Conservation (phyloP, 352 stramenopile genomes). For the Pythium chondricola region DNA sequence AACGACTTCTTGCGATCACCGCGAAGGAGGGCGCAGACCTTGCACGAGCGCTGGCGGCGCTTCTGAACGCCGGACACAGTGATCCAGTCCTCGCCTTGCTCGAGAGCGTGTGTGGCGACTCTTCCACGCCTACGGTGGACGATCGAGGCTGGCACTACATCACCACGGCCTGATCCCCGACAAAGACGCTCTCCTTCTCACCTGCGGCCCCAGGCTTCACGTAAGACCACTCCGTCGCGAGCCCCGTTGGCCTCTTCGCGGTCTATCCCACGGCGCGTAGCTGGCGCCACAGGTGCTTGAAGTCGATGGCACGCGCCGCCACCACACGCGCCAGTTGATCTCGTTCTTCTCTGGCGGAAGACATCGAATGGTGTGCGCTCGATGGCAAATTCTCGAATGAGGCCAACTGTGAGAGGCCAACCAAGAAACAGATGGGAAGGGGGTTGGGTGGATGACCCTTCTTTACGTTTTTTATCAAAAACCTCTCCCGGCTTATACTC, state of each 20-base stretch:
- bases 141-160: no score
- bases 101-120: not conserved
- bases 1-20: slow-evolving; percentile 14
- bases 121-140: no score
- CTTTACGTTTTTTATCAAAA: not conserved
- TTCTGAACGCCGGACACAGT: slow-evolving; percentile 9
- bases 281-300: not conserved
- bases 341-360: not conserved
- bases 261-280: not conserved
- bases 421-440: not conserved
- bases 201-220: no score
- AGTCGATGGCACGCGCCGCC: no score
- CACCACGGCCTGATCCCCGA: no score
- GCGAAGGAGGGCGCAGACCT: slow-evolving; percentile 11
- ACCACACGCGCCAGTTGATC: no score
- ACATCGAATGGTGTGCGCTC: not conserved
- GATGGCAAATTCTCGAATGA: not conserved
- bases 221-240: not conserved
- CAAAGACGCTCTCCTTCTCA: no score
- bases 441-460: not conserved
- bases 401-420: not conserved
- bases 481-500: not conserved
- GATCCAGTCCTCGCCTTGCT: slow-evolving; percentile 8
- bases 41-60: slow-evolving; percentile 8
- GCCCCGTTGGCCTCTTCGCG: not conserved